Percentiles rank a stretch among this genome's conserved stretches.
Evolutionary conservation across 2,329 filamentous ascomycete genomes (phyloP).

Genomic region (Pleurostoma richardsiae): DNA sequence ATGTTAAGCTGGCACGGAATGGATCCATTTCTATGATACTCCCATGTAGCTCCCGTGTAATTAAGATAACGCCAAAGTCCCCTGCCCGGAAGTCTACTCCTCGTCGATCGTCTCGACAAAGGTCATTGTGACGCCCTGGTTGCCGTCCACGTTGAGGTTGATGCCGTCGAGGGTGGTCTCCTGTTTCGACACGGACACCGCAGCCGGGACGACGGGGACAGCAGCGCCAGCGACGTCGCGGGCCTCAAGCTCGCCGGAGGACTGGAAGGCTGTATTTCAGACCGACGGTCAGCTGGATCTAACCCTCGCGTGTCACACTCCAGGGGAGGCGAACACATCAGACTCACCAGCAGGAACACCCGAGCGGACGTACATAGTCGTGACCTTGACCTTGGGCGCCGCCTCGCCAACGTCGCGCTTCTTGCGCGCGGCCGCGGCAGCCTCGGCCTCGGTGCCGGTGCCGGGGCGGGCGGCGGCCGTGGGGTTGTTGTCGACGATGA

Average conservation of each 20-base stretch:
- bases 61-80: no score
- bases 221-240: constrained; percentile 4
- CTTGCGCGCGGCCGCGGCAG: constrained; percentile 1
- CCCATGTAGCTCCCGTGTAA: no score
- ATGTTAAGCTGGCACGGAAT: no score
- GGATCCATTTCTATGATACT: no score
- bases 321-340: background rate
- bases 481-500: constrained; percentile 24
- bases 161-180: constrained; percentile 30
- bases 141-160: constrained; percentile 37
- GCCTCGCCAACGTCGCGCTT: constrained; percentile 18
- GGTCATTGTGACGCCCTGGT: constrained; percentile 40
- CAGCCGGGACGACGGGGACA: constrained; percentile 1
- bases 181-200: constrained; percentile 6
- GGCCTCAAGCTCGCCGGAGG: constrained; percentile 7
- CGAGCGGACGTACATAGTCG: constrained; percentile 40
- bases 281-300: no score
- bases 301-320: background rate
- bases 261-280: constrained; percentile 15
- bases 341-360: constrained; percentile 36
- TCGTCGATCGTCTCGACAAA: constrained; percentile 36
- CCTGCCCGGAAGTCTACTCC: constrained; percentile 9
- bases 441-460: constrained; percentile 4
- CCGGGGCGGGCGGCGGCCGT: constrained; percentile 10
- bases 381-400: constrained; percentile 35